Base-by-base conservation (phyloP, 2,329 filamentous ascomycete genomes). In the Pseudocercospora crystallina region DNA sequence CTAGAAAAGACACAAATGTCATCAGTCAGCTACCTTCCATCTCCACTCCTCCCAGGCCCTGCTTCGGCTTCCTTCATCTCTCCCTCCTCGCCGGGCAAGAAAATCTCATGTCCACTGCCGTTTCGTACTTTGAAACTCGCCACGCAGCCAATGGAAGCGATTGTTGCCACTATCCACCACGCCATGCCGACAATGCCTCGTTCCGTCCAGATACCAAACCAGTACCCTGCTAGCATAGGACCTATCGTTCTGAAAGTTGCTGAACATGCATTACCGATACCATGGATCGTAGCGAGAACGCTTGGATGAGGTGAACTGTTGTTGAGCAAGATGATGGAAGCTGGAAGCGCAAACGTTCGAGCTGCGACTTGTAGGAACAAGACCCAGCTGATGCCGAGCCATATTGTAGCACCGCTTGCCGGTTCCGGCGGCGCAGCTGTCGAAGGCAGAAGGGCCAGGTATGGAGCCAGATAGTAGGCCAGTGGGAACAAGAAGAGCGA, bases 401-500 rank as follows among this genome's bases (percentile, higher is more conserved):
- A 90, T 32, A 90, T 74, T 35, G 73, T 70, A 8, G 75, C 43
- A 0, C 84, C 83, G 2, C 77, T 76, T 41, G 73, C 74, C 1
- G 82, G 81, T 2, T 75, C 73, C 2, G 74, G 70, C 1, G 75
- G 58, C 2, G 69, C 62, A 46, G 78, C 63, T 35, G 72, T 54
- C 33, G 80, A 80, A 0, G 85, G 87, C 1, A 90, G 75, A 29
- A 90, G 69, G 1, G 86, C 80, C 10, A 92, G 77, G 64, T 85
- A 90, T 0, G 88, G 89, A 33, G 86, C 79, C 8, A 86, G 64
- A 8, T 82, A 72, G 67, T 92, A 92, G 0, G 84, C 79, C 8
- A 88, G 30, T 0, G 88, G 86, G 55, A 90, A 91, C 43, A 85
- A 79, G 36, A 84, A 78, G 1, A 91, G 73, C 34, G 83, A 87